Conservation (phyloP, 176 grass and related monocot genomes). For the Carex littledalei region DNA sequence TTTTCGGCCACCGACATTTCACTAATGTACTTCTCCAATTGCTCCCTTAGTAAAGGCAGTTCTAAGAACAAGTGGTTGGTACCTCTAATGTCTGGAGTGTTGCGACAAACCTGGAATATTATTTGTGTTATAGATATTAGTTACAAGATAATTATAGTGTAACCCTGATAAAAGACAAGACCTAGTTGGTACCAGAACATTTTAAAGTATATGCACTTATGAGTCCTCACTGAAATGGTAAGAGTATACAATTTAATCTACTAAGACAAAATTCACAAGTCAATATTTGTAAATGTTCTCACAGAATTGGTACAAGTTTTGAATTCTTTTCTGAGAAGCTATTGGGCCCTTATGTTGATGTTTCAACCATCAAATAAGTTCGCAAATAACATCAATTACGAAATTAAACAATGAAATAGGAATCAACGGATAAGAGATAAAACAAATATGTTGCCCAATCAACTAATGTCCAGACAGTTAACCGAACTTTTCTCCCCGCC, state of each 20-base stretch:
- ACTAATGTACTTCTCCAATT: slow-evolving; percentile 72
- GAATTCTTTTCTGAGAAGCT: not conserved
- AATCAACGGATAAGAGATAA: not conserved
- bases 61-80: slow-evolving; percentile 95
- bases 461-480: not conserved
- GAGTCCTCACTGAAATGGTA: not conserved
- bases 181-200: no score
- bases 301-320: not conserved
- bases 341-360: not conserved
- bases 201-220: not conserved
- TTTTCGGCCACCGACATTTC: slow-evolving; percentile 64
- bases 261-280: not conserved
- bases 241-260: not conserved
- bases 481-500: not conserved
- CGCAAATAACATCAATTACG: not conserved
- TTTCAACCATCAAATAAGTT: slow-evolving; percentile 10
- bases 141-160: not conserved
- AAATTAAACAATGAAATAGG: slow-evolving; percentile 1
- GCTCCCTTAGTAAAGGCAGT: slow-evolving; percentile 75
- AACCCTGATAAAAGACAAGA: not conserved
- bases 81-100: slow-evolving; percentile 64
- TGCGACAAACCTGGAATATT: slow-evolving; percentile 55
- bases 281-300: not conserved
- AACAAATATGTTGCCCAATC: not conserved
- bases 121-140: not conserved